A percentile compares a stretch with the other conserved stretches of the same genome.
Evolutionary conservation across 139 green algal genomes (phyloP).

Genomic region (Coelastrella sp.): DNA sequence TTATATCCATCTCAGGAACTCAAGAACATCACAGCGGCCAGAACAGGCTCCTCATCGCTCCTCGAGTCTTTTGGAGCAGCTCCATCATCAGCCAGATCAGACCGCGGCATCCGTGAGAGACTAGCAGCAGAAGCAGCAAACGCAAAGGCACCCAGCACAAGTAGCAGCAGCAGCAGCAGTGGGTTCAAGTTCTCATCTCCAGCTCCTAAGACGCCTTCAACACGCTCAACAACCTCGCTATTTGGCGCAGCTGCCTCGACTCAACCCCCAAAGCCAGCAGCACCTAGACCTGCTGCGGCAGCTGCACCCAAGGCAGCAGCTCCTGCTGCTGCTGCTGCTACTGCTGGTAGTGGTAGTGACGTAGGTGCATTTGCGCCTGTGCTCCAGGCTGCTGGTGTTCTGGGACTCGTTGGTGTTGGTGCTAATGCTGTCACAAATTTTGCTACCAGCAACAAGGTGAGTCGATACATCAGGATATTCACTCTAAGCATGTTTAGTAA

Average conservation of each 20-base stretch:
- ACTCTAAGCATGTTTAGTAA: too few relatives aligned
- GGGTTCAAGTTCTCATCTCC: background rate
- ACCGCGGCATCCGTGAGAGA: conserved; percentile 24
- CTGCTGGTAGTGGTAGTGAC: background rate
- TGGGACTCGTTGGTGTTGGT: conserved; percentile 9
- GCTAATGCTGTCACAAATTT: background rate
- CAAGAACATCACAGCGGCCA: background rate
- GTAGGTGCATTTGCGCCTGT: background rate
- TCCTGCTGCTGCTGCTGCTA: background rate
- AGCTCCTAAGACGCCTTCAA: background rate
- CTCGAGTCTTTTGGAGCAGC: background rate
- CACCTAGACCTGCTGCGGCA: conserved; percentile 2
- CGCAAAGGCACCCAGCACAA: background rate
- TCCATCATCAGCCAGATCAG: background rate
- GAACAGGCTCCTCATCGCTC: conserved; percentile 8
- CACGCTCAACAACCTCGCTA: background rate
- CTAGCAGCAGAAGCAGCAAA: conserved; percentile 32
- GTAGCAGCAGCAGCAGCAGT: background rate
- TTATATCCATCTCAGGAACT: conserved; percentile 16
- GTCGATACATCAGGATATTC: too few relatives aligned
- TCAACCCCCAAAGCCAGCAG: background rate
- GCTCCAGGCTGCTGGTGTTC: conserved; percentile 22
- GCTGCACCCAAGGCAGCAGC: background rate
- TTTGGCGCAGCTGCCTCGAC: background rate
- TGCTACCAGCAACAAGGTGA: conserved; percentile 29